Percentiles rank a stretch among this genome's conserved stretches.
These are phyloP conservation scores for Conticribra weissflogii DNA, from an alignment of 108 stramenopile genomes.

Conservation along the genomic window DNA sequence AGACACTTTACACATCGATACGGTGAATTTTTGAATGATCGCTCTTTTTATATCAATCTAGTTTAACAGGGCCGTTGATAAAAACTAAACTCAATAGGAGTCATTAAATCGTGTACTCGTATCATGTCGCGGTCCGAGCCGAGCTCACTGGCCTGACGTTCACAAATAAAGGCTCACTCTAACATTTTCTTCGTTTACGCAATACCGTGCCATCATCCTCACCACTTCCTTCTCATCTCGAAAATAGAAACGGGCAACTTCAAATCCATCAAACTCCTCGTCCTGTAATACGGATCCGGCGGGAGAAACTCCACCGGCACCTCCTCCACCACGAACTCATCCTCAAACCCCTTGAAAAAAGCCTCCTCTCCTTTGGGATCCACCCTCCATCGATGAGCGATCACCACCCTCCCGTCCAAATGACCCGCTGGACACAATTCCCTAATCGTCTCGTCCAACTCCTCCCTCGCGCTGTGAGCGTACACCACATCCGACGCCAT, in stretches of 20 bases:
- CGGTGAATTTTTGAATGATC: too few relatives aligned
- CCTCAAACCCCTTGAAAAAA: constrained; percentile 24
- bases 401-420: constrained; percentile 10
- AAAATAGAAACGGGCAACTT: constrained; percentile 22
- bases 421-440: constrained; percentile 19
- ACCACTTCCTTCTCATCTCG: constrained; percentile 26
- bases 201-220: background rate
- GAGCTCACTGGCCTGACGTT: too few relatives aligned
- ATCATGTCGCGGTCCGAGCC: too few relatives aligned
- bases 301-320: constrained; percentile 22
- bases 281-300: constrained; percentile 18
- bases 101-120: too few relatives aligned
- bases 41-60: too few relatives aligned
- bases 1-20: too few relatives aligned
- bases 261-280: constrained; percentile 27
- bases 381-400: constrained; percentile 30
- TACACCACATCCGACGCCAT: constrained; percentile 33
- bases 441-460: constrained; percentile 16
- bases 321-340: constrained; percentile 23
- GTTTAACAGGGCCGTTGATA: too few relatives aligned
- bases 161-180: too few relatives aligned
- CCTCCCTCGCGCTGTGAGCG: constrained; percentile 27
- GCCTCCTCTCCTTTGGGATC: constrained; percentile 16
- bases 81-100: too few relatives aligned
- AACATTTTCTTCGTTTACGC: too few relatives aligned